These are phyloP conservation scores for Penium margaritaceum DNA, from an alignment of 139 green algal species.

Conservation along the genomic window DNA sequence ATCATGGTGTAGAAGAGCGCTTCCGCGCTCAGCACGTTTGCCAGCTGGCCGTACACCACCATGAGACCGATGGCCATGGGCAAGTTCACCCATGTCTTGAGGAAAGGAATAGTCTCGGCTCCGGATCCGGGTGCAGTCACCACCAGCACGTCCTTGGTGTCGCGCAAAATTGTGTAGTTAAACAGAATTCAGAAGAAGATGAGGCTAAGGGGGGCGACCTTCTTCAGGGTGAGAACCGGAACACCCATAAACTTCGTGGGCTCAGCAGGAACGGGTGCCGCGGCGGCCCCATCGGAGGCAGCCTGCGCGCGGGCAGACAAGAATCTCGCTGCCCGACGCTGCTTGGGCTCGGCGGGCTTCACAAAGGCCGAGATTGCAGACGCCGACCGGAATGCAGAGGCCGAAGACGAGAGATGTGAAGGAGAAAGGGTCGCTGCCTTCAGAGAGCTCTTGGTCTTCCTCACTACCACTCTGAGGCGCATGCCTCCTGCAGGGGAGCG, in stretches of 20 bases:
- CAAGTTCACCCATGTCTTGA: constrained; percentile 51
- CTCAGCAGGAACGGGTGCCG: neutral
- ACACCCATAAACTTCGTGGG: constrained; percentile 10
- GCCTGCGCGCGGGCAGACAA: too few relatives aligned
- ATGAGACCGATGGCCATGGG: constrained; percentile 77
- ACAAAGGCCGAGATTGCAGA: too few relatives aligned
- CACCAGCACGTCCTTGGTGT: constrained; percentile 94
- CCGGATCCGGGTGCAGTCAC: constrained; percentile 82
- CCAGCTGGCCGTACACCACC: constrained; percentile 79
- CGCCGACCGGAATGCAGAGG: too few relatives aligned
- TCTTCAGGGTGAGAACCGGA: constrained; percentile 24
- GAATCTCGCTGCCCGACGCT: too few relatives aligned
- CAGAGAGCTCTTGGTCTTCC: too few relatives aligned
- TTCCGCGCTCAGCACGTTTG: constrained; percentile 80
- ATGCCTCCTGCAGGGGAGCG: too few relatives aligned
- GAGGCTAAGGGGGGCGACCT: constrained; percentile 84
- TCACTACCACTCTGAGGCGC: too few relatives aligned
- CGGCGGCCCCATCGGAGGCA: too few relatives aligned
- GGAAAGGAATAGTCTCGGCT: constrained; percentile 95
- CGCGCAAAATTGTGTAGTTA: constrained; percentile 98
- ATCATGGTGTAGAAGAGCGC: constrained; percentile 93
- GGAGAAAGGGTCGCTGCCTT: too few relatives aligned
- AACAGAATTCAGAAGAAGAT: constrained; percentile 99
- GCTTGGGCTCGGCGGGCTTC: too few relatives aligned
- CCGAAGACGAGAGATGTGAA: too few relatives aligned